Evolutionary conservation across 2,329 filamentous ascomycete species (phyloP).

Genomic region (Fusarium penzigii): DNA sequence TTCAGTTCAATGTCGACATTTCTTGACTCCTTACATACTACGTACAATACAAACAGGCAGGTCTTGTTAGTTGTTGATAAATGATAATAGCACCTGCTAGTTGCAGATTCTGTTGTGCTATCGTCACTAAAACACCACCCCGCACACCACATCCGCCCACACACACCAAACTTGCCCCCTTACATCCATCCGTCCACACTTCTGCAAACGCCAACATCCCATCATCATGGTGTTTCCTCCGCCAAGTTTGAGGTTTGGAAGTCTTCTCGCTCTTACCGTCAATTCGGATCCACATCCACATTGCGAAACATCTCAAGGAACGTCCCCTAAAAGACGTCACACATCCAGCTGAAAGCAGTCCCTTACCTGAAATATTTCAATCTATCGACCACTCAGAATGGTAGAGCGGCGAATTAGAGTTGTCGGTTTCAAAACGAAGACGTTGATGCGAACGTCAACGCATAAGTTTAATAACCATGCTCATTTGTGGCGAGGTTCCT

Average conservation of each 20-base stretch:
- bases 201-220: too few relatives aligned
- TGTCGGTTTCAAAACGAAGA: not conserved
- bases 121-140: too few relatives aligned
- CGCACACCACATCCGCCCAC: too few relatives aligned
- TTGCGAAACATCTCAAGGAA: not conserved
- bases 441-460: not conserved
- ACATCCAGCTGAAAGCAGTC: not conserved
- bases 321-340: not conserved
- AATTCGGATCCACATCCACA: not conserved
- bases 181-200: too few relatives aligned
- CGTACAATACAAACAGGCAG: too few relatives aligned
- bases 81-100: too few relatives aligned
- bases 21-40: too few relatives aligned
- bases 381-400: not conserved
- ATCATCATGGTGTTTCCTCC: constrained; percentile 11
- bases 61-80: too few relatives aligned
- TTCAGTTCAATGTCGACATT: too few relatives aligned
- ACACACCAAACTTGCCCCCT: too few relatives aligned
- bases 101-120: too few relatives aligned
- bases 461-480: not conserved
- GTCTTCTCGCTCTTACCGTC: constrained; percentile 15
- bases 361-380: not conserved
- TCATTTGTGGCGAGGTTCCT: constrained; percentile 19
- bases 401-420: not conserved
- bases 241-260: constrained; percentile 1